phyloP scores from a whole-genome alignment of 768 basidiomycete genomes.

The Tubosaeta brunneosetosa region DNA sequence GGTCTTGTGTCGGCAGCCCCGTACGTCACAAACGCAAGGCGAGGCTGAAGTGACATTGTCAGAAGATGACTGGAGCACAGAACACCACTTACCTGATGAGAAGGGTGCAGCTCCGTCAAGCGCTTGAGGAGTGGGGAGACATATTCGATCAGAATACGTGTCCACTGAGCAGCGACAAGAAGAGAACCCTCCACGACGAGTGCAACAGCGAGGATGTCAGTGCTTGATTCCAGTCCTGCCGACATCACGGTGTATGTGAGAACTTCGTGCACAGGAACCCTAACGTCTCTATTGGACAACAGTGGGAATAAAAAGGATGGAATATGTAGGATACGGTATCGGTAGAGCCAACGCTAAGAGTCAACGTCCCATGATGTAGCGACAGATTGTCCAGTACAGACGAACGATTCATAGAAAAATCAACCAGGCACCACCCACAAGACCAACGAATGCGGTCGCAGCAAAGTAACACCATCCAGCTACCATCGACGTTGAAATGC shows the following conservation, averaged over 20 bases:
- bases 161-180: conserved; percentile 51
- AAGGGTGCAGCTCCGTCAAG: conserved; percentile 39
- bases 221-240: conserved; percentile 8
- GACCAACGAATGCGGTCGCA: conserved; percentile 19
- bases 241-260: conserved; percentile 16
- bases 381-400: conserved; percentile 7
- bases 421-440: conserved; percentile 31
- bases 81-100: conserved; percentile 32
- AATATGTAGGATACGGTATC: conserved; percentile 14
- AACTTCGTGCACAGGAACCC: not conserved
- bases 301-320: conserved; percentile 9
- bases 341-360: not conserved
- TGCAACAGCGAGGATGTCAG: conserved; percentile 44
- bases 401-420: conserved; percentile 18
- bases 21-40: conserved; percentile 59
- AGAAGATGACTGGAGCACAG: not conserved
- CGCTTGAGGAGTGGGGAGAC: conserved; percentile 49
- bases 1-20: conserved; percentile 54
- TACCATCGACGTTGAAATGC: conserved; percentile 14
- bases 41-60: conserved; percentile 25
- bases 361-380: conserved; percentile 1
- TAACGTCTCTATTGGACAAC: conserved; percentile 3
- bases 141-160: conserved; percentile 42
- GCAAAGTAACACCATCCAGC: conserved; percentile 28
- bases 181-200: conserved; percentile 62